Evolutionary conservation across 75 land plant genomes (phyloP).

Genomic region (Pseudotsuga menziesii): DNA sequence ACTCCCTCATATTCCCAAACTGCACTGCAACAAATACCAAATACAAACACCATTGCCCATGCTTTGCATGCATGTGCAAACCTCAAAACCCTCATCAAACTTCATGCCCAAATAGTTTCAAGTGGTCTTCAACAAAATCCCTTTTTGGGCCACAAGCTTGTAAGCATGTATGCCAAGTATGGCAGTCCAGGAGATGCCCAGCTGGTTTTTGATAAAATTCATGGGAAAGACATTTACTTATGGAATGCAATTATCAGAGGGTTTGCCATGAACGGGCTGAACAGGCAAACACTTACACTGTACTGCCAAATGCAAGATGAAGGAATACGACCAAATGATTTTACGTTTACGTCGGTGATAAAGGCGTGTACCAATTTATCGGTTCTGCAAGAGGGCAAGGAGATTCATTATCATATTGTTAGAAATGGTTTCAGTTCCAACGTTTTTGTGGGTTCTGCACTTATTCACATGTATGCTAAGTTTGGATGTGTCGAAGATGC

Average conservation of each 20-base stretch:
- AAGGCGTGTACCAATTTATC: neutral
- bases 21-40: neutral
- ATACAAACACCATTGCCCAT: neutral
- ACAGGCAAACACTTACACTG: slow-evolving; percentile 22
- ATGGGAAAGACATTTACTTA: slow-evolving; percentile 20
- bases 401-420: too few relatives aligned
- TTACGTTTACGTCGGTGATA: neutral
- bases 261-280: slow-evolving; percentile 27
- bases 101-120: neutral
- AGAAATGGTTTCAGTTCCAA: too few relatives aligned
- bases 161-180: slow-evolving; percentile 45
- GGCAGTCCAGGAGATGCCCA: slow-evolving; percentile 40
- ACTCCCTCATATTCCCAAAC: neutral
- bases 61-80: neutral
- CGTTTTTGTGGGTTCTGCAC: too few relatives aligned
- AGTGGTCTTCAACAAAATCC: slow-evolving; percentile 4
- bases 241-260: slow-evolving; percentile 59
- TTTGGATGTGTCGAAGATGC: slow-evolving; percentile 8
- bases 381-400: slow-evolving; percentile 5
- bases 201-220: slow-evolving; percentile 24
- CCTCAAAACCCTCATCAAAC: neutral
- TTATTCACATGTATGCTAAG: slow-evolving; percentile 14
- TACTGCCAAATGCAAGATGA: slow-evolving; percentile 24
- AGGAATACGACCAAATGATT: neutral
- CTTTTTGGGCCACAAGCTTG: slow-evolving; percentile 36